A percentile compares a stretch with the other conserved stretches of the same genome.
These are phyloP conservation scores for Xylaria polymorpha DNA, from an alignment of 2,329 filamentous ascomycete genomes.

Conservation along the genomic window DNA sequence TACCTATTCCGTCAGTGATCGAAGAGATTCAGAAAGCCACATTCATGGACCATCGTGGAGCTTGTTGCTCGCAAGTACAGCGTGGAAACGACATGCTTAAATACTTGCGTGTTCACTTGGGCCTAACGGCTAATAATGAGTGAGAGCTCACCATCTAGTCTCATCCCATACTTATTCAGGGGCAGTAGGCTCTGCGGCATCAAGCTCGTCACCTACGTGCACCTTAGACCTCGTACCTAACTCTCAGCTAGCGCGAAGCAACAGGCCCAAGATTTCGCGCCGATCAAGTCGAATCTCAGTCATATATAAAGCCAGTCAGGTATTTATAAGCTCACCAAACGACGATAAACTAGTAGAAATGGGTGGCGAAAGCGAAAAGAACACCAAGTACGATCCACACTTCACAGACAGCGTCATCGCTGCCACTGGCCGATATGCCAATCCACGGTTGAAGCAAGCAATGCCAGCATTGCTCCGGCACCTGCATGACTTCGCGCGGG, in stretches of 20 bases:
- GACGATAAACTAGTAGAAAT: constrained; percentile 1
- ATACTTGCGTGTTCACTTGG: background rate
- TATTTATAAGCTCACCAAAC: background rate
- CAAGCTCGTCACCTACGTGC: background rate
- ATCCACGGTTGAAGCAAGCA: constrained; percentile 74
- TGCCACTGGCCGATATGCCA: constrained; percentile 77
- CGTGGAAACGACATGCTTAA: constrained; percentile 5
- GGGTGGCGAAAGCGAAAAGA: background rate
- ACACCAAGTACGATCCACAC: constrained; percentile 43
- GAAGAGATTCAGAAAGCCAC: background rate
- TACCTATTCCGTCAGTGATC: background rate
- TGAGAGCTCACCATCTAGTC: background rate
- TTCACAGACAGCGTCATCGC: constrained; percentile 81
- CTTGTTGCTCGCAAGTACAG: constrained; percentile 6
- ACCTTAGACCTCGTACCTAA: background rate
- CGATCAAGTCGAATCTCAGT: background rate
- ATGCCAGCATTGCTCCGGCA: constrained; percentile 76
- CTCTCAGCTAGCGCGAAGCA: background rate
- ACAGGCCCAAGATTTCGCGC: background rate
- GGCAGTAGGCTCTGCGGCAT: background rate
- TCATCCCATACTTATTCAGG: background rate
- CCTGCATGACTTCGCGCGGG: constrained; percentile 83
- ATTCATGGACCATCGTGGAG: background rate
- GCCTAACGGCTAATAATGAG: background rate
- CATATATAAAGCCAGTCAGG: background rate